Evolutionary conservation across 2,329 filamentous ascomycete species (phyloP).

Genomic region (Fusarium setosum): DNA sequence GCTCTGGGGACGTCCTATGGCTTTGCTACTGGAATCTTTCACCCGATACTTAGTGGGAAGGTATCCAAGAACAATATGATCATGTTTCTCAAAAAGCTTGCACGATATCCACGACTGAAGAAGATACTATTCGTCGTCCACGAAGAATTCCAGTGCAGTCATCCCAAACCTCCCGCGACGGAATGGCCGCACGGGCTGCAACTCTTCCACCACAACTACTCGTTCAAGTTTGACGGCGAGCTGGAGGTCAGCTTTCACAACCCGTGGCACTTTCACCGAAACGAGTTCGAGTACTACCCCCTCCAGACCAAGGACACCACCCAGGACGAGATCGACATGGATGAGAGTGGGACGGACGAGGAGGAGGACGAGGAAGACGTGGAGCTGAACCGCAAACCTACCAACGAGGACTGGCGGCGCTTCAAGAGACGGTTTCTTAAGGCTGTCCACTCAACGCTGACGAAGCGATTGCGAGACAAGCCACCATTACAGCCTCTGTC

Average conservation of each 20-base stretch:
- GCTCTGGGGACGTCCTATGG: slow-evolving; percentile 36
- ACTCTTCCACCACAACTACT: slow-evolving; percentile 24
- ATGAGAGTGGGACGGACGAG: neutral
- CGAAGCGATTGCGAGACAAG: slow-evolving; percentile 7
- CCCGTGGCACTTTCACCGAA: slow-evolving; percentile 21
- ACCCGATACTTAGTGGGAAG: slow-evolving; percentile 31
- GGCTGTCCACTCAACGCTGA: slow-evolving; percentile 20
- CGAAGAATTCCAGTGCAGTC: slow-evolving; percentile 28
- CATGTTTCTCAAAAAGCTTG: slow-evolving; percentile 31
- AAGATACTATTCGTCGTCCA: slow-evolving; percentile 33
- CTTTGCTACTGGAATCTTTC: slow-evolving; percentile 34
- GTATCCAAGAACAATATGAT: slow-evolving; percentile 35
- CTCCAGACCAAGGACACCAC: slow-evolving; percentile 13
- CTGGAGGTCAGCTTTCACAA: slow-evolving; percentile 3
- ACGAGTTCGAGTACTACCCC: slow-evolving; percentile 25
- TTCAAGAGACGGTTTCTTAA: slow-evolving; percentile 33
- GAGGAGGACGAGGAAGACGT: slow-evolving; percentile 23
- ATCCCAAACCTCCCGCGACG: neutral
- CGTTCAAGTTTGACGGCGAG: slow-evolving; percentile 18
- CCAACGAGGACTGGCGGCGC: slow-evolving; percentile 35
- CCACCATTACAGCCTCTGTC: slow-evolving; percentile 1
- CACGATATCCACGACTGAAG: slow-evolving; percentile 17
- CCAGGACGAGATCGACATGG: slow-evolving; percentile 8
- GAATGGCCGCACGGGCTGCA: slow-evolving; percentile 24
- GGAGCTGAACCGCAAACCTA: slow-evolving; percentile 28